These are phyloP conservation scores for Paramyrothecium sp. DNA, from an alignment of 2,329 filamentous ascomycete species.

Conservation along the genomic window DNA sequence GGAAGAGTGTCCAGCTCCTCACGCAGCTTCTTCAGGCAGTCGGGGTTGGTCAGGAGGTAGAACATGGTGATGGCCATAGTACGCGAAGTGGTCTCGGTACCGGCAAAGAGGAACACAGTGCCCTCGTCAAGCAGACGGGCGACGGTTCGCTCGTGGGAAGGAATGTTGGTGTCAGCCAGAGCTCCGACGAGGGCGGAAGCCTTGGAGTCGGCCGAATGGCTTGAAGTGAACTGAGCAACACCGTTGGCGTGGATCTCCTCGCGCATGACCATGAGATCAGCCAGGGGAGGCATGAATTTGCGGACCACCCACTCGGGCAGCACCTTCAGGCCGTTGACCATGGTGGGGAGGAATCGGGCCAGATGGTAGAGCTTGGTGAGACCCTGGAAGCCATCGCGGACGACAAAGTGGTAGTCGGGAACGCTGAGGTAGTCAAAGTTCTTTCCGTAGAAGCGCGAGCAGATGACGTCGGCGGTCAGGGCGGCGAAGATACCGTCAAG, in stretches of 20 bases:
- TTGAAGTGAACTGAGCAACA: slow-evolving; percentile 1
- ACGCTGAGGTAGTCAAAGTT: slow-evolving; percentile 11
- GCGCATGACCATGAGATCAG: slow-evolving; percentile 5
- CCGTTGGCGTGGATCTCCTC: slow-evolving; percentile 4
- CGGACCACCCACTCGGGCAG: slow-evolving; percentile 4
- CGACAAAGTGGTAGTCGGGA: slow-evolving; percentile 6
- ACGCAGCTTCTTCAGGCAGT: slow-evolving; percentile 7
- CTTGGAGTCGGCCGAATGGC: slow-evolving; percentile 1
- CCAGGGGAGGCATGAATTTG: slow-evolving; percentile 5
- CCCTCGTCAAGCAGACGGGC: slow-evolving; percentile 14
- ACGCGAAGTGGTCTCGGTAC: slow-evolving; percentile 15
- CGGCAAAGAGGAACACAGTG: slow-evolving; percentile 11
- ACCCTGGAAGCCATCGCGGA: slow-evolving; percentile 6
- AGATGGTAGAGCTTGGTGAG: slow-evolving; percentile 7
- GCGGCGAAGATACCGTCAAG: slow-evolving; percentile 15
- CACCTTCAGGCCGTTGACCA: slow-evolving; percentile 4
- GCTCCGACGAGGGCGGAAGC: slow-evolving; percentile 5
- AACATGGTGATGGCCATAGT: slow-evolving; percentile 7
- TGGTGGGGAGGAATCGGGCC: slow-evolving; percentile 9
- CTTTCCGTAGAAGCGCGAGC: slow-evolving; percentile 12
- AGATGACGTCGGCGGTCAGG: slow-evolving; percentile 16
- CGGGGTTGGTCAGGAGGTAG: slow-evolving; percentile 8
- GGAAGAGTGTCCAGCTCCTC: slow-evolving; percentile 8
- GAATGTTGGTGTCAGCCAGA: slow-evolving; percentile 7
- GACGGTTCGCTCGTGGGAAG: slow-evolving; percentile 7